phyloP scores from a whole-genome alignment of 176 grass and related monocot species.

The Oryza meyeriana region DNA sequence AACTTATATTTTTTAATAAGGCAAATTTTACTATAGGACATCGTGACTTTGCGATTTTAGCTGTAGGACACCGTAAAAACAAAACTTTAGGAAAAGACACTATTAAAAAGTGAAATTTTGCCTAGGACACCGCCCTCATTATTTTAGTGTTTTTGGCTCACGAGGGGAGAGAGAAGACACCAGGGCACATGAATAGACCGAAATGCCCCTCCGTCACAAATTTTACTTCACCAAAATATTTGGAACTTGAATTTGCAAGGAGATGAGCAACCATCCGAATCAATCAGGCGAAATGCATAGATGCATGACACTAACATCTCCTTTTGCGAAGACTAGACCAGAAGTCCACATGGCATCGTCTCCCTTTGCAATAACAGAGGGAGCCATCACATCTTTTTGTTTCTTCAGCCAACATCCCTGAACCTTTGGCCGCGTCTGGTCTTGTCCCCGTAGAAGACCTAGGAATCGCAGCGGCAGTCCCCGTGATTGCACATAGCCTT shows the following conservation, averaged over 20 bases:
- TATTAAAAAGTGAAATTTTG: too few species aligned
- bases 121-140: too few species aligned
- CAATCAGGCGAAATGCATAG: too few species aligned
- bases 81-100: too few species aligned
- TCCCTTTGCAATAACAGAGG: constrained; percentile 50
- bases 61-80: too few species aligned
- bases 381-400: constrained; percentile 66
- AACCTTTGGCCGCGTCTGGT: constrained; percentile 53
- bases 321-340: constrained; percentile 61
- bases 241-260: background rate
- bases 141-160: too few species aligned
- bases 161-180: too few species aligned
- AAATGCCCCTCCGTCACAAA: too few species aligned
- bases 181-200: too few species aligned
- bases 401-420: constrained; percentile 94
- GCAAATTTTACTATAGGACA: too few species aligned
- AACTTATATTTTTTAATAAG: too few species aligned
- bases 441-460: constrained; percentile 85
- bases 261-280: background rate
- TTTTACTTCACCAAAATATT: background rate
- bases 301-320: constrained; percentile 50
- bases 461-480: constrained; percentile 69
- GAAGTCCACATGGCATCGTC: constrained; percentile 83
- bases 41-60: too few species aligned
- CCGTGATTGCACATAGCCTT: constrained; percentile 55